These are phyloP conservation scores for Stevia rebaudiana DNA, from an alignment of 140 eudicot species.

Conservation along the genomic window DNA sequence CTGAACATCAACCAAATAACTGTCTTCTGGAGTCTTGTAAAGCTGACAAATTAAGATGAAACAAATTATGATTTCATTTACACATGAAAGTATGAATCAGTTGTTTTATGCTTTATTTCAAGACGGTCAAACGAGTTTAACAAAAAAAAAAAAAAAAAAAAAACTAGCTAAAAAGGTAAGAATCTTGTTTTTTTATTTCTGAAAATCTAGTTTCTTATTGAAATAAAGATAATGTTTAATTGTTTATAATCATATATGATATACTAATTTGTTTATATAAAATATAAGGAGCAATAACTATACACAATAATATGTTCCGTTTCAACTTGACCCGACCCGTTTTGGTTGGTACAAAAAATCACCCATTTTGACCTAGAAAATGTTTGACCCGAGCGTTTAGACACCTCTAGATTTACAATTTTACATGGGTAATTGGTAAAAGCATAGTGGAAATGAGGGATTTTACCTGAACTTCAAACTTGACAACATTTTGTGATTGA, in stretches of 20 bases:
- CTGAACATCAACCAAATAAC: constrained; percentile 65
- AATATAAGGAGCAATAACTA: neutral
- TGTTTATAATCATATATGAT: neutral
- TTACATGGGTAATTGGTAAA: neutral
- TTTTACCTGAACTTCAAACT: constrained; percentile 73
- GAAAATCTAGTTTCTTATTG: neutral
- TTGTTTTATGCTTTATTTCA: neutral
- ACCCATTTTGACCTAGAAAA: neutral
- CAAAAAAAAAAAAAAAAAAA: neutral
- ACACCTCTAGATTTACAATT: neutral
- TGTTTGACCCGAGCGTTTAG: neutral
- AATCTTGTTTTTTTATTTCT: no score
- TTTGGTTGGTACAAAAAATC: neutral
- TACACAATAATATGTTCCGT: neutral
- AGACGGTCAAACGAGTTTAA: neutral
- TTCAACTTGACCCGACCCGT: neutral
- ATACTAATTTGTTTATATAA: neutral
- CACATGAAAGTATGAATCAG: neutral
- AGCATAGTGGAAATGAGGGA: neutral
- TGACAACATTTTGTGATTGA: constrained; percentile 33
- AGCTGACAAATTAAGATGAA: constrained; percentile 39
- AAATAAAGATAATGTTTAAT: neutral
- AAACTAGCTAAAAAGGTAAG: neutral
- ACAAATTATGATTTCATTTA: neutral
- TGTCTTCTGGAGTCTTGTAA: constrained; percentile 69